Evolutionary conservation across 176 grass and related monocot genomes (phyloP).

Genomic region (Aegilops speltoides): DNA sequence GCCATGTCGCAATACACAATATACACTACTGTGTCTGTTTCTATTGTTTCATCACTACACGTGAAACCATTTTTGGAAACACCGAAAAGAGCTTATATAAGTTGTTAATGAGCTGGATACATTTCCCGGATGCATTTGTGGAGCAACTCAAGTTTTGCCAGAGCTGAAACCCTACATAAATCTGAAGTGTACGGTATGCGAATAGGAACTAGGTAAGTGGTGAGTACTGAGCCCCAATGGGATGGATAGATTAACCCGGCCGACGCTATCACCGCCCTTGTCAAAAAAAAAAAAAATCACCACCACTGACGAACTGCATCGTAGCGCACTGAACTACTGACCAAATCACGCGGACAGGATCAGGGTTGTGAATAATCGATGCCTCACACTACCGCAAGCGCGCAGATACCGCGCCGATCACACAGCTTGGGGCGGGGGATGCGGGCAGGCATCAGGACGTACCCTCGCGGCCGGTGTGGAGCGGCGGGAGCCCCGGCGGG

Average conservation of each 20-base stretch:
- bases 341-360: not conserved
- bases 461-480: conserved; percentile 77
- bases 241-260: not conserved
- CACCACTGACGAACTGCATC: not conserved
- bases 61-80: not conserved
- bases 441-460: not conserved
- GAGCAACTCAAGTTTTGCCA: not conserved
- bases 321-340: not conserved
- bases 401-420: not conserved
- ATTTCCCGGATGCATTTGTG: not conserved
- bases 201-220: not conserved
- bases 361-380: not conserved
- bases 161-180: not conserved
- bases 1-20: not conserved
- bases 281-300: not conserved
- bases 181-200: not conserved
- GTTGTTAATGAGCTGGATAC: not conserved
- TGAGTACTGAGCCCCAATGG: not conserved
- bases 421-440: not conserved
- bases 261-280: not conserved
- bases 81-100: not conserved
- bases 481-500: conserved; percentile 63
- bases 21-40: not conserved
- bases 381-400: not conserved
- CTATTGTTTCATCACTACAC: not conserved